Evolutionary conservation across 257 asterid genomes (phyloP).

Genomic region (Solanum commersonii): DNA sequence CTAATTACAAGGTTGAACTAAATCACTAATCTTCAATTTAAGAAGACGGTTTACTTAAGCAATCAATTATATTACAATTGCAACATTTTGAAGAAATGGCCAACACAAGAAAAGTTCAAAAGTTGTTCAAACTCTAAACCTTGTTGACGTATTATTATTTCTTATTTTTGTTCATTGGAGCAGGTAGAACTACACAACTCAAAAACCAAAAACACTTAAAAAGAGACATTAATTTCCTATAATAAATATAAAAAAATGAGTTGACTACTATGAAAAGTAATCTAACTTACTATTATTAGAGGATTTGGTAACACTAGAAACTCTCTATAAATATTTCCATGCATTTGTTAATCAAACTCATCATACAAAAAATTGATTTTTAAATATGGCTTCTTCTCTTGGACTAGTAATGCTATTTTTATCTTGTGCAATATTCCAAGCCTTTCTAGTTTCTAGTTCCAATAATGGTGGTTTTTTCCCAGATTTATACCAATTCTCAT

Average conservation of each 20-base stretch:
- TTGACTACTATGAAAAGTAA: constrained; percentile 20
- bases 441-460: constrained; percentile 17
- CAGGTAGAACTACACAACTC: constrained; percentile 28
- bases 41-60: background rate
- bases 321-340: background rate
- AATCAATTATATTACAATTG: background rate
- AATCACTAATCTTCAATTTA: background rate
- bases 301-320: constrained; percentile 18
- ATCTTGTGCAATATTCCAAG: constrained; percentile 2
- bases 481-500: constrained; percentile 36
- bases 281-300: background rate
- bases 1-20: background rate
- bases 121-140: background rate
- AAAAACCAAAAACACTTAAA: constrained; percentile 17
- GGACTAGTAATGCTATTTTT: constrained; percentile 10
- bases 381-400: constrained; percentile 45
- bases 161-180: constrained; percentile 24
- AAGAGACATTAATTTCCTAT: background rate
- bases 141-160: constrained; percentile 13
- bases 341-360: background rate
- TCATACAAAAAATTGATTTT: background rate
- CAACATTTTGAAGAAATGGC: background rate
- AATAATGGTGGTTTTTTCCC: constrained; percentile 25
- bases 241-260: background rate
- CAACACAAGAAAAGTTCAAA: background rate